These are phyloP conservation scores for Paramecium pentaurelia DNA, from an alignment of 73 alveolate species.

Conservation along the genomic window DNA sequence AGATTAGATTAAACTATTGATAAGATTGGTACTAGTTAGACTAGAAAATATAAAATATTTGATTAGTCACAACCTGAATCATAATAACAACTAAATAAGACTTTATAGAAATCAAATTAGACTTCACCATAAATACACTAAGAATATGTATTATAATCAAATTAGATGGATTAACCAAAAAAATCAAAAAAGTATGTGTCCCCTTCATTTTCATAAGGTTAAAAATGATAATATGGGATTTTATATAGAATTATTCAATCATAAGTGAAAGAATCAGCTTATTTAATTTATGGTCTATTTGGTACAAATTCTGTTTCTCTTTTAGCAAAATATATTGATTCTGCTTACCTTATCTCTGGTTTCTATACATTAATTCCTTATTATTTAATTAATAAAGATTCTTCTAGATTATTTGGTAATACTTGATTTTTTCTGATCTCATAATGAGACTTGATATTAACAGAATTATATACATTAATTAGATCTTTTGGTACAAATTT, in stretches of 20 bases:
- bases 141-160: not conserved
- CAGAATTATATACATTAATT: not conserved
- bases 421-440: not conserved
- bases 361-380: not conserved
- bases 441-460: not conserved
- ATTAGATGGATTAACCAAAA: not conserved
- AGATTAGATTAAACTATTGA: not conserved
- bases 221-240: not conserved
- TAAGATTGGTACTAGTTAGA: not conserved
- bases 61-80: not conserved
- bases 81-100: not conserved
- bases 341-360: not conserved
- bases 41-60: not conserved
- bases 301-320: not conserved
- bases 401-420: not conserved
- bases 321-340: not conserved
- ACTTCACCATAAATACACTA: not conserved
- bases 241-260: not conserved
- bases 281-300: not conserved
- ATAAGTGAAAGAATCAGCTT: not conserved
- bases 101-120: not conserved
- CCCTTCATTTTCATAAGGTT: not conserved
- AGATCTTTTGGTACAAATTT: not conserved
- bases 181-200: not conserved
- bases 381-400: not conserved